phyloP scores from a whole-genome alignment of 2,329 filamentous ascomycete genomes.

The Fusarium euwallaceae region DNA sequence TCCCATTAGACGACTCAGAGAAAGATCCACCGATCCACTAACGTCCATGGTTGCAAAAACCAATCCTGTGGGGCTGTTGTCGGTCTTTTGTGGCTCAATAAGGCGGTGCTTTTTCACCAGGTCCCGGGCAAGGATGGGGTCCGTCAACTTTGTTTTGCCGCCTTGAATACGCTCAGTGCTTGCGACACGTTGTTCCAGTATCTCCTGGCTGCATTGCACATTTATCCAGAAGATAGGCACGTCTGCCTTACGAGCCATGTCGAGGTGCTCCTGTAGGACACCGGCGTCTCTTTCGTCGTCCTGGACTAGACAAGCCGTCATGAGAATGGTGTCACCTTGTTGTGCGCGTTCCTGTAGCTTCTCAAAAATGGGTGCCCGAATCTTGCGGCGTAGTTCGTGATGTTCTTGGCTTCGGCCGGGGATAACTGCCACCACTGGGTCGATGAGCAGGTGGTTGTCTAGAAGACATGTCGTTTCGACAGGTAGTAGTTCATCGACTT shows the following conservation, averaged over 20 bases:
- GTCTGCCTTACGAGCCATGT: constrained; percentile 8
- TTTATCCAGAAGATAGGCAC: constrained; percentile 32
- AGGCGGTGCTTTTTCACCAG: neutral
- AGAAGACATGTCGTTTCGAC: constrained; percentile 21
- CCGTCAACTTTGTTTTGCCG: neutral
- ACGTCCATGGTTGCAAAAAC: neutral
- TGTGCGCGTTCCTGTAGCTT: constrained; percentile 19
- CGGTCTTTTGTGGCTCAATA: neutral
- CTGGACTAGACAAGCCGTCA: constrained; percentile 35
- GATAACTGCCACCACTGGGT: constrained; percentile 27
- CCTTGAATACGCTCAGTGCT: neutral
- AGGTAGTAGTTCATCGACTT: constrained; percentile 19
- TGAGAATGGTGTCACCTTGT: constrained; percentile 23
- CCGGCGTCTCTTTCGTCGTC: constrained; percentile 9
- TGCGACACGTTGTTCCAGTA: neutral
- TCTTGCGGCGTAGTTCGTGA: constrained; percentile 29
- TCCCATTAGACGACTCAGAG: neutral
- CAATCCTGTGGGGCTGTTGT: neutral
- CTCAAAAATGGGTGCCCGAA: constrained; percentile 32
- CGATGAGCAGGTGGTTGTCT: constrained; percentile 41
- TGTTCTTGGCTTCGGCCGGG: constrained; percentile 32
- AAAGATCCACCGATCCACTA: neutral
- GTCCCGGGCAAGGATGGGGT: neutral
- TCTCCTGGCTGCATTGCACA: neutral
- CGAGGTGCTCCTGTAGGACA: constrained; percentile 31